Evolutionary conservation across 1,284 basidiomycete species (phyloP), one percentile per base, ranked within the genome.

Genomic region (Rugosomyces carneus): DNA sequence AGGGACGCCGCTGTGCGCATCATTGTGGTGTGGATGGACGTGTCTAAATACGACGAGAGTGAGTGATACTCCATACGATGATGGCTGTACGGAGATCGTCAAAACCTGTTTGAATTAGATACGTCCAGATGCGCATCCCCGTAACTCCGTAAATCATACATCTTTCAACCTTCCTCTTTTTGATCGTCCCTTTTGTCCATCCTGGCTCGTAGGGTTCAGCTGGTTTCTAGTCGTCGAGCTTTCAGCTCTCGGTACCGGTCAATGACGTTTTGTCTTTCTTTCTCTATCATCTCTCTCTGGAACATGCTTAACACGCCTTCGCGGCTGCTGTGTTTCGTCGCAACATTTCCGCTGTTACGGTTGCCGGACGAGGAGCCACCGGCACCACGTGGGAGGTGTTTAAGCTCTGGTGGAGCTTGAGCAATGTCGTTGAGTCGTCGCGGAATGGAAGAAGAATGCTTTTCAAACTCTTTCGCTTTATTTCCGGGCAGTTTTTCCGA

Each of bases 201-300:
- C n/a, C n/a, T n/a, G n/a, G n/a, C n/a, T n/a, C n/a, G n/a, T 57
- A 57, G 15, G 48, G 8, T 15, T 23, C 48, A 15, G 42, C 38
- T 43, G 53, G 53, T 34, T n/a, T 15, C 6, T 45, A 53, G 57
- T 45, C 58, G 58, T 37, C 47, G 60, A 40, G 75, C 78, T 63
- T 84, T 88, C 62, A 89, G 54, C 62, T 81, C 75, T 49, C 88
- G 64, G 59, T 90, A 89, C 45, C 74, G 67, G 56, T 62, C 64
- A 48, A 90, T 80, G 11, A 68, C 84, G 49, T 71, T 80, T 56
- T 82, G 81, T 47, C 87, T 70, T 64, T 89, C 86, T 49, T 71
- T 68, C 55, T 84, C 84, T 76, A 90, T 78, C 80, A 83, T 78
- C 8, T 70, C 70, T 60, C 78, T 81, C 65, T 88, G 84, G 5